Conservation (phyloP, 495 filamentous ascomycete species). For the Sphaerosporella brunnea region DNA sequence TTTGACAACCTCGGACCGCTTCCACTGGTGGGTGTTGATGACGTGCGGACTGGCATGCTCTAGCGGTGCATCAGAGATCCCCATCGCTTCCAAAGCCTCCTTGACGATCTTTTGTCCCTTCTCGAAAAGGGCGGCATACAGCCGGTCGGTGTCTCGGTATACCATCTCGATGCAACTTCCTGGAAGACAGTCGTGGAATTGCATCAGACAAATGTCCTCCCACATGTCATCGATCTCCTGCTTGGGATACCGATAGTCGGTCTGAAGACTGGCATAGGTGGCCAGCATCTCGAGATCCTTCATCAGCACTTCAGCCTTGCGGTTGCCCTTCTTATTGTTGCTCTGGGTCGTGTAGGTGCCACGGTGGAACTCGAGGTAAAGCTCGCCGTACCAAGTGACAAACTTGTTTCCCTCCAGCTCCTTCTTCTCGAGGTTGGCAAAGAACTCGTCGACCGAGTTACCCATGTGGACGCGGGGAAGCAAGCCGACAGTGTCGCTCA, state of each 20-base stretch:
- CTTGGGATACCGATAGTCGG: conserved; percentile 77
- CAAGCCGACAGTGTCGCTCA: conserved; percentile 48
- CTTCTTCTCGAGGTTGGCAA: conserved; percentile 60
- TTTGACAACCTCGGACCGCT: conserved; percentile 50
- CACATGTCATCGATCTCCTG: conserved; percentile 81
- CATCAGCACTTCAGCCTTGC: conserved; percentile 64
- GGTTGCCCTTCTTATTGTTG: conserved; percentile 90
- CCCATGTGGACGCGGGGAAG: conserved; percentile 53
- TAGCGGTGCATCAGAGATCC: conserved; percentile 32
- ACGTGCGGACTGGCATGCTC: conserved; percentile 33
- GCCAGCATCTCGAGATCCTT: conserved; percentile 80
- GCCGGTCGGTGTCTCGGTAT: conserved; percentile 76
- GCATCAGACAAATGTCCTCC: conserved; percentile 45
- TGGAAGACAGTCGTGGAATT: conserved; percentile 93
- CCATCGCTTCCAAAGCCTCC: conserved; percentile 48
- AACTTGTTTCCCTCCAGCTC: conserved; percentile 54
- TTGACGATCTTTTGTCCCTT: conserved; percentile 53
- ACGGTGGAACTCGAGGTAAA: conserved; percentile 92
- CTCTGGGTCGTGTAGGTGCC: conserved; percentile 95
- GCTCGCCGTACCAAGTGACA: conserved; percentile 92
- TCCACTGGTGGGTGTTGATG: conserved; percentile 74
- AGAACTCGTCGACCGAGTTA: conserved; percentile 90
- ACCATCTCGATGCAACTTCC: conserved; percentile 96
- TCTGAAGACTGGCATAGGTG: conserved; percentile 58
- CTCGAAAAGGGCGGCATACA: conserved; percentile 69